These are phyloP conservation scores for Beauveria sp. DNA, from an alignment of 2,329 filamentous ascomycete genomes.

Conservation along the genomic window DNA sequence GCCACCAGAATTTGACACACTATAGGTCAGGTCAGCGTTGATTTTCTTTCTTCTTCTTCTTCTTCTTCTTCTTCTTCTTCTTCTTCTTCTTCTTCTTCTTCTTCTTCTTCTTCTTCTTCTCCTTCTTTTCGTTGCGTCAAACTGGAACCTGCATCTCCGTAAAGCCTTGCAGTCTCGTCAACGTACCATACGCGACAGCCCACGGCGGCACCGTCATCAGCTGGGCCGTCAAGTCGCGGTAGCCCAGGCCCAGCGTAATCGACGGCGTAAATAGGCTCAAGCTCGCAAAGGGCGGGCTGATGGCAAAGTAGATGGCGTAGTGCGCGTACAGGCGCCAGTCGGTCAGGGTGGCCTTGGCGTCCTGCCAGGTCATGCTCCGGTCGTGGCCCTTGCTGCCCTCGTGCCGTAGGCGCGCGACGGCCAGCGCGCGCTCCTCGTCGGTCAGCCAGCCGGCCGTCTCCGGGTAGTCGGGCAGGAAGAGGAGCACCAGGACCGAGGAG, in stretches of 20 bases:
- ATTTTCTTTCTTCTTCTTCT: background rate
- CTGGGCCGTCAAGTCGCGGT: slow-evolving; percentile 47
- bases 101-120: background rate
- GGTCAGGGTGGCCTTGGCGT: slow-evolving; percentile 61
- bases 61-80: no score
- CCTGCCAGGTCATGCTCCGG: slow-evolving; percentile 53
- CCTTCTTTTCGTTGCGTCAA: no score
- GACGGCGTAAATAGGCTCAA: slow-evolving; percentile 56
- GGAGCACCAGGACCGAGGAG: slow-evolving; percentile 54
- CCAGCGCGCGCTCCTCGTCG: slow-evolving; percentile 50
- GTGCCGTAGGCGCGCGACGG: slow-evolving; percentile 32
- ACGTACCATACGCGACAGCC: slow-evolving; percentile 47
- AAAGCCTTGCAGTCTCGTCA: background rate
- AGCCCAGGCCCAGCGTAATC: slow-evolving; percentile 48
- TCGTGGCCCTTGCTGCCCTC: slow-evolving; percentile 51
- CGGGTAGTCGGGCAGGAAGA: slow-evolving; percentile 61
- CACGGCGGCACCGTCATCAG: slow-evolving; percentile 61
- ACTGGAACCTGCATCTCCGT: no score
- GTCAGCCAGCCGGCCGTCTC: slow-evolving; percentile 57
- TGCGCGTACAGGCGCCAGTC: slow-evolving; percentile 62
- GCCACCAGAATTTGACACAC: slow-evolving; percentile 36
- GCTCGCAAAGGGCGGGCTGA: slow-evolving; percentile 48
- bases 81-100: no score
- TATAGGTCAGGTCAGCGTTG: slow-evolving; percentile 11
- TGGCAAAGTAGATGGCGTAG: slow-evolving; percentile 46